Base-by-base conservation (phyloP, 2,329 filamentous ascomycete genomes). In the Neonectria sp. region DNA sequence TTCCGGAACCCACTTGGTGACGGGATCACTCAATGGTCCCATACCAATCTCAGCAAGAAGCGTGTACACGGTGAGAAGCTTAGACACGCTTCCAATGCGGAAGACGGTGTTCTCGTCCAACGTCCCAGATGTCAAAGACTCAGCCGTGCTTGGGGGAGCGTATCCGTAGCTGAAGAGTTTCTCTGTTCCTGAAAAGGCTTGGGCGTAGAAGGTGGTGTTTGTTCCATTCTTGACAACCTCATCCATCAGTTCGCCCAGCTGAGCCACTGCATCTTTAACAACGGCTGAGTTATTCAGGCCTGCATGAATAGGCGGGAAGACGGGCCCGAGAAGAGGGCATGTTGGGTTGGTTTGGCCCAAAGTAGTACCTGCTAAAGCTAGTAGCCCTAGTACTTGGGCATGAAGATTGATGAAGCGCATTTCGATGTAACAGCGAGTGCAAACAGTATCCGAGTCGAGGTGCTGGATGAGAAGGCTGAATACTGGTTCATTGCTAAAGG, bases 11-110 rank as follows among this genome's bases (percentile, higher is more conserved):
- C 65, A 75, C 45, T 70, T 70, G 2, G 73, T 72, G 40, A 77
- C 63, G 1, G 74, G 70, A 35, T 75, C 68, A 40, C 68, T 65
- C 57, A 74, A 60, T 1, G 58, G 56, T 2, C 52, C 29, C 17
- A 68, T 64, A 0, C 73, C 74, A 17, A 68, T 64, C 4, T 69
- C 59, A 2, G 64, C 55, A 15, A 77, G 64, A 24, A 75, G 56
- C 1, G 68, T 52, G 43, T 75, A 75, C 1, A 73, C 65, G 3
- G 71, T 75, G 25, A 75, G 29, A 0, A 76, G 51, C 49, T 77
- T 78, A 2, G 75, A 72, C 4, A 76, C 63, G 35, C 73, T 76
- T 1, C 75, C 74, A 21, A 76, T 70, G 15, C 74, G 75, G 53
- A 66, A 74, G 6, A 75, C 48, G 2, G 75, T 75, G 24, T 75